Conservation (phyloP, 495 filamentous ascomycete genomes). For the Tuber microsphaerosporum region DNA sequence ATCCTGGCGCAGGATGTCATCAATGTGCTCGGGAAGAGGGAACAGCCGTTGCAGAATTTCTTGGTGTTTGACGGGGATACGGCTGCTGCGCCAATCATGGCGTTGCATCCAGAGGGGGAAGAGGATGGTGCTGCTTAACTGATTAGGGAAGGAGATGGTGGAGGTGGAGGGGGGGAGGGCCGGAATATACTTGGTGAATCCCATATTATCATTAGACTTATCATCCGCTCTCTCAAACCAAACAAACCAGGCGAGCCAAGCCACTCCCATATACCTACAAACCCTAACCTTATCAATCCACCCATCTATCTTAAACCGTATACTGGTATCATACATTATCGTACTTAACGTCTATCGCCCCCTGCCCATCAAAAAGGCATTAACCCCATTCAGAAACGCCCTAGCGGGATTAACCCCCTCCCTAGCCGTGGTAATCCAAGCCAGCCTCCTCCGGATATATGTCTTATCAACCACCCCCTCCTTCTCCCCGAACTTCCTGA, state of each 20-base stretch:
- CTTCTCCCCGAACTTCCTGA: slow-evolving; percentile 30
- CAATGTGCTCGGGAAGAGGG: slow-evolving; percentile 79
- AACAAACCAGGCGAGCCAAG: background rate
- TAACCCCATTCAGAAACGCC: slow-evolving; percentile 75
- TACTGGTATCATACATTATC: background rate
- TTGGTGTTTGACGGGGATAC: slow-evolving; percentile 82
- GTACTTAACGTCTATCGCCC: background rate
- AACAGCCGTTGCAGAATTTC: slow-evolving; percentile 94
- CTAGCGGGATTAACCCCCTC: slow-evolving; percentile 73
- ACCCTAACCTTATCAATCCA: background rate
- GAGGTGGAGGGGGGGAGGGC: too few species aligned
- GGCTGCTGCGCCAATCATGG: slow-evolving; percentile 68
- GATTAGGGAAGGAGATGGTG: background rate
- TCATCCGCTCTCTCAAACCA: background rate
- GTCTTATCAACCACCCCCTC: slow-evolving; percentile 56
- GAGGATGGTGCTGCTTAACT: slow-evolving; percentile 9
- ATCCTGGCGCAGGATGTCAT: slow-evolving; percentile 93
- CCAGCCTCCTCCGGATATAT: slow-evolving; percentile 66
- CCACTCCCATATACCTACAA: background rate
- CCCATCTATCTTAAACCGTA: background rate
- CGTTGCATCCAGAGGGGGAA: slow-evolving; percentile 60
- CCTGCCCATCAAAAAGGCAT: slow-evolving; percentile 69
- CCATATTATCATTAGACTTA: background rate
- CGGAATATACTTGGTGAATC: background rate
- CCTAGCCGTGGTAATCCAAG: slow-evolving; percentile 66